Base-by-base conservation (phyloP, 495 filamentous ascomycete species). In the Aspergillus bridgeri region DNA sequence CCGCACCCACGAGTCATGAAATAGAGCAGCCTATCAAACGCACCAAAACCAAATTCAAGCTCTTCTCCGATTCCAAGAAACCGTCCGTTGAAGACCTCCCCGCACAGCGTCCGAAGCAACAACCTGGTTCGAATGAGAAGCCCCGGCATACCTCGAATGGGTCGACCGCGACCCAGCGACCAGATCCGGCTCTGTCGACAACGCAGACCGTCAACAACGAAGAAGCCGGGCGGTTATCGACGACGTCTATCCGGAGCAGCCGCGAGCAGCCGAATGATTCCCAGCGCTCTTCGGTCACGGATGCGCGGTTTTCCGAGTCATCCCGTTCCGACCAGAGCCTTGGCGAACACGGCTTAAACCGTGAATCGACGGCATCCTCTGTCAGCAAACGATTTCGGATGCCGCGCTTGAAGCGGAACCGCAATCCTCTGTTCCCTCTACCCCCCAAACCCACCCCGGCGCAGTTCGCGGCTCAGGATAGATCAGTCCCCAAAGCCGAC, bases 271-370 rank as follows among this genome's bases (percentile, higher is more conserved):
- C 78, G 51, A 87, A 88, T 57, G 89, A 92, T 53, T 81, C 81
- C 5, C 78, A 68, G 81, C 88, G 45, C 73, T 86, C 42, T 64
- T 96, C 88, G 5, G 79, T 89, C 15, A 85, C 86, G 2, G 79
- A 87, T 46, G 81, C 84, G 51, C 80, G 94, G 43, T 78, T 90
- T 22, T 97, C 94, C 4, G 94, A 97, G 59, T 97, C 94, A 0
- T 96, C 92, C 21, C 85, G 90, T 52, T 96, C 93, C 19, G 92
- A 96, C 67, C 87, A 84, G 24, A 95, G 92, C 70, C 85, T 86
- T 11, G 85, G 81, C n/a, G 91, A 96, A 29, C 87, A 83, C 59
- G 78, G 85, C 44, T 77, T 83, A 5, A 85, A 59, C 25, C 66
- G 64, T 5, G 65, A 63, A 2, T 53, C 57, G 19, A 57, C 83